Base-by-base conservation (phyloP, 495 filamentous ascomycete genomes). In the Pyrenula aspistea region DNA sequence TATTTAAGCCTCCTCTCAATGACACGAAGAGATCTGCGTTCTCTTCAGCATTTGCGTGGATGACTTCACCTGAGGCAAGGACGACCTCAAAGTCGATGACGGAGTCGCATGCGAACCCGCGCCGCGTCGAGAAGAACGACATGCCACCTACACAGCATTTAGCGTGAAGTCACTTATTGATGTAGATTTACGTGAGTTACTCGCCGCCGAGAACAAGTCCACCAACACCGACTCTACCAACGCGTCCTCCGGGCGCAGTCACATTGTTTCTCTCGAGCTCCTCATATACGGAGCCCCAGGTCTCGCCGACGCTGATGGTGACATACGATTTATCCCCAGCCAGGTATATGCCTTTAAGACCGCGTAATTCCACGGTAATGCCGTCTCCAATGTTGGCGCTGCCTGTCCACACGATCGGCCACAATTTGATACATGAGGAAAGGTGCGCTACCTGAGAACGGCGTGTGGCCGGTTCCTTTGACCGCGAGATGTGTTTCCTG, bases 401-500 rank as follows among this genome's bases (percentile, higher is more conserved):
- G 10, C 78, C 79, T 0, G 65, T 63, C 54, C 52, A 54, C n/a
- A n/a, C n/a, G n/a, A n/a, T n/a, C n/a, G n/a, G n/a, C n/a, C n/a
- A n/a, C n/a, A n/a, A n/a, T n/a, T n/a, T n/a, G n/a, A n/a, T n/a
- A n/a, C n/a, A n/a, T n/a, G n/a, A n/a, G n/a, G n/a, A n/a, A n/a
- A n/a, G n/a, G n/a, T n/a, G n/a, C n/a, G n/a, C n/a, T n/a, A n/a
- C n/a, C n/a, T n/a, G n/a, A n/a, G n/a, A 73, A 76, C 2, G 70
- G 63, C 2, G 66, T 71, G 60, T 82, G 79, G 0, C 80, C 80
- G 19, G 79, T 79, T 53, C 68, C 67, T 24, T 73, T 73, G 47
- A 83, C 71, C 10, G 72, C 70, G 59, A 83, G n/a, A n/a, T n/a
- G n/a, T n/a, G n/a, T n/a, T n/a, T n/a, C n/a, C n/a, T n/a, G n/a